Evolutionary conservation across 2,329 filamentous ascomycete species (phyloP).

Genomic region (Nigrograna mackinnonii): DNA sequence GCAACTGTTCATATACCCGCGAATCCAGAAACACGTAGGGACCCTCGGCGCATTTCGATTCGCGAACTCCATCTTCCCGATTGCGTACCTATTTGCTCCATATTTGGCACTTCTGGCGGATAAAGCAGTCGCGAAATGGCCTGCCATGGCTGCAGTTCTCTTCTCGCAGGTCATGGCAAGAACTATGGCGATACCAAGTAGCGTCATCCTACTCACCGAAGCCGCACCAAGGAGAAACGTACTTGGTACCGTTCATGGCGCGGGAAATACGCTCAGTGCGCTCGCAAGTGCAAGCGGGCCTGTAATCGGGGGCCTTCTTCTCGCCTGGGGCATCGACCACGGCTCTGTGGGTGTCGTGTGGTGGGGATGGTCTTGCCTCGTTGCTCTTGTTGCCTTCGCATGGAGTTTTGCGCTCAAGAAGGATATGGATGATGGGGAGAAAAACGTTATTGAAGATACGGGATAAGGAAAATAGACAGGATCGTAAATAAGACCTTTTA

Average conservation of each 20-base stretch:
- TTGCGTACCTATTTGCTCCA: constrained; percentile 46
- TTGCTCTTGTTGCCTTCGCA: constrained; percentile 50
- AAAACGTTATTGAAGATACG: not conserved
- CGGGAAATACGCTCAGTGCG: constrained; percentile 61
- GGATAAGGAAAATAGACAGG: too few relatives aligned
- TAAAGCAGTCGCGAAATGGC: constrained; percentile 37
- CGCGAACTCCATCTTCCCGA: constrained; percentile 45
- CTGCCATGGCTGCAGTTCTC: constrained; percentile 42
- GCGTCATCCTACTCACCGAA: constrained; percentile 64
- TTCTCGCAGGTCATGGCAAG: constrained; percentile 46
- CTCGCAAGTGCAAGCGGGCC: constrained; percentile 62
- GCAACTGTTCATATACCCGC: constrained; percentile 49
- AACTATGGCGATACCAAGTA: constrained; percentile 58
- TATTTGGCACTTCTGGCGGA: constrained; percentile 44
- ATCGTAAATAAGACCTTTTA: too few relatives aligned
- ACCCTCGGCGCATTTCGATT: constrained; percentile 42
- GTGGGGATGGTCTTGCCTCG: constrained; percentile 56
- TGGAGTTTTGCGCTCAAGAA: constrained; percentile 60
- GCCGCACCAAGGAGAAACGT: constrained; percentile 56
- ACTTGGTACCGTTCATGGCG: constrained; percentile 59
- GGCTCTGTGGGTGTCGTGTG: constrained; percentile 61
- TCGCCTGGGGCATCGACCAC: constrained; percentile 59
- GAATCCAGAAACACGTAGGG: constrained; percentile 41
- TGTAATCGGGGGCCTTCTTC: constrained; percentile 59
- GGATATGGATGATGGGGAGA: not conserved